Evolutionary conservation across 2,329 filamentous ascomycete species (phyloP), one percentile per base, ranked within the genome.

Genomic region (Colletotrichum cereale): DNA sequence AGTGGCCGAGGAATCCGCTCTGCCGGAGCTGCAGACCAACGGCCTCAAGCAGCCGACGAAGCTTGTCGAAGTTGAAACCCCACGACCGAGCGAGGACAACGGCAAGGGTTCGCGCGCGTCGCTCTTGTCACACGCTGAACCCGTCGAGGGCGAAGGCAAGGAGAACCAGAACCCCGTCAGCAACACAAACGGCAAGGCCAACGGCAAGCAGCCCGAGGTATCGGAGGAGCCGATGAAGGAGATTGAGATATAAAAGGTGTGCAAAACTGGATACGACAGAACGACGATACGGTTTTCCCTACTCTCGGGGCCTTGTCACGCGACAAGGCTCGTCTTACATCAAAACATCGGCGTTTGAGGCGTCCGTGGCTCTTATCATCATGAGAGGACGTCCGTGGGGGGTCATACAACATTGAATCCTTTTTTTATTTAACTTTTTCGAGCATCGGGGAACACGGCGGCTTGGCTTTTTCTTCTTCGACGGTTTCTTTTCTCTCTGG

Each of bases 1-100:
- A 73, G 93, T 96, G 18, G 89, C 91, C 0, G 93, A 96, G 81
- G 93, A 96, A 79, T 77, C 81, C 12, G 76, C 80, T 34, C 79
- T 83, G 56, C 82, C 83, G 4, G 82, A 84, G 60, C 70, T 75
- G 31, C 69, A 76, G 60, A 62, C 75, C 29, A 80, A 83, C 79
- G 75, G 82, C 73, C 69, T 84, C 60, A 82, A 85, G 73, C 82
- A 85, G 73, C 82, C 85, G 24, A 80, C 82, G 64, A 87, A 86
- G 73, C 82, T 90, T 21, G 86, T 90, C 48, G 87, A 89, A 77
- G 85, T 89, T 3, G 87, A 89, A 53, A 87, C 85, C 4, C 87
- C 86, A 2, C 80, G 84, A n/a, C 80, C 80, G 24, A 87, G 83
- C 75, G 81, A 83, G 24, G 84, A 86, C n/a, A 82, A 83, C 40